Evolutionary conservation across 2,329 filamentous ascomycete genomes (phyloP).

Genomic region (Fonsecaea multimorphosa): DNA sequence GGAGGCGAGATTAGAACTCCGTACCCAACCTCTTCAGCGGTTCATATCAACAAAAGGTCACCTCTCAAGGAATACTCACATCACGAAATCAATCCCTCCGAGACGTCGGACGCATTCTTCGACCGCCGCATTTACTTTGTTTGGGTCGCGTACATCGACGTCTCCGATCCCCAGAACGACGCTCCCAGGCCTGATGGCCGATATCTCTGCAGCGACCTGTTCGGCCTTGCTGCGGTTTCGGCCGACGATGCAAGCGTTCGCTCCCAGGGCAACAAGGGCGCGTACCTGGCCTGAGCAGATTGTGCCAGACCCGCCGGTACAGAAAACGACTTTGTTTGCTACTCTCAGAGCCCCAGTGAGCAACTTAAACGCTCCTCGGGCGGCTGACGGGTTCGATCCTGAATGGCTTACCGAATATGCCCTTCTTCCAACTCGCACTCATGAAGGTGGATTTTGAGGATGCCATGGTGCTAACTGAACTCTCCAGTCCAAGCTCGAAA

Average conservation of each 20-base stretch:
- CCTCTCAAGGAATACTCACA: no score
- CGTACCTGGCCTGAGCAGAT: constrained; percentile 94
- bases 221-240: constrained; percentile 88
- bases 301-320: constrained; percentile 87
- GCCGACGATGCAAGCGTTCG: constrained; percentile 90
- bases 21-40: no score
- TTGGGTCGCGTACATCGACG: constrained; percentile 72
- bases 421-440: no score
- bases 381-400: no score
- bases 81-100: constrained; percentile 86
- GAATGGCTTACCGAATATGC: no score
- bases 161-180: constrained; percentile 83
- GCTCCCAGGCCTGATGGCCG: constrained; percentile 74
- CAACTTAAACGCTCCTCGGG: no score
- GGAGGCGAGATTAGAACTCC: no score
- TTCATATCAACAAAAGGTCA: no score
- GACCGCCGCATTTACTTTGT: constrained; percentile 73
- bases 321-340: constrained; percentile 80
- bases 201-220: constrained; percentile 77
- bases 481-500: no score
- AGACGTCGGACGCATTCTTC: constrained; percentile 80
- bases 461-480: no score
- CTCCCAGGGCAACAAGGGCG: constrained; percentile 85
- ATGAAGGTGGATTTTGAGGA: no score
- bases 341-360: no score